Evolutionary conservation across 805 yeast species (phyloP).

Genomic region (Saturnispora dispora): DNA sequence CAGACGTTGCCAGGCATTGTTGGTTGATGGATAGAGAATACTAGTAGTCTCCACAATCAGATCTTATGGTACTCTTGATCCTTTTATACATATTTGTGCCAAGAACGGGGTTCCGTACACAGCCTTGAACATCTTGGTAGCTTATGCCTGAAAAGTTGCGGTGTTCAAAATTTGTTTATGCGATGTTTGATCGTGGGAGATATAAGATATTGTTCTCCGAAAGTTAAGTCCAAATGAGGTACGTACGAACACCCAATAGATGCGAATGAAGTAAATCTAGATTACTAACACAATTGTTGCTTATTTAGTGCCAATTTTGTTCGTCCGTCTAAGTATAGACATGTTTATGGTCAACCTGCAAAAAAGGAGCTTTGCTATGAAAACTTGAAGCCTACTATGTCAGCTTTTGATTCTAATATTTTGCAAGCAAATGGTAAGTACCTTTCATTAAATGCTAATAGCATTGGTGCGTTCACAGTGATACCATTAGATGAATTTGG

Average conservation of each 20-base stretch:
- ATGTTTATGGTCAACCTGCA: conserved; percentile 86
- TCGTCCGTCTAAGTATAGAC: conserved; percentile 94
- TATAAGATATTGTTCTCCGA: not conserved
- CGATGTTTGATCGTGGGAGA: not conserved
- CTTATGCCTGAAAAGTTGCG: not conserved
- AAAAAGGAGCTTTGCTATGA: conserved; percentile 66
- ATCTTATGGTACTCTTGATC: not conserved
- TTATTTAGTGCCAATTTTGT: conserved; percentile 68
- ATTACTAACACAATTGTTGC: not conserved
- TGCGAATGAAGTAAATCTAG: not conserved
- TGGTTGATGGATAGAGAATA: not conserved
- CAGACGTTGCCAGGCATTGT: conserved; percentile 18
- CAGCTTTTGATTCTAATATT: conserved; percentile 94
- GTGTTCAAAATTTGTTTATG: not conserved
- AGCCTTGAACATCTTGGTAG: not conserved
- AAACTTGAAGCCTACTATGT: conserved; percentile 69
- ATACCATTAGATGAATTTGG: conserved; percentile 83
- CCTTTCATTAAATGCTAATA: conserved; percentile 78
- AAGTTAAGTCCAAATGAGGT: not conserved
- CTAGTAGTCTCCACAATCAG: not conserved
- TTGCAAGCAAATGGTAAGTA: conserved; percentile 81
- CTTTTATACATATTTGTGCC: not conserved
- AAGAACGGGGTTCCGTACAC: not conserved
- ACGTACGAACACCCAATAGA: not conserved
- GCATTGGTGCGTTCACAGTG: conserved; percentile 97